Base-by-base conservation (phyloP, 1,139 yeast species). In the Pichia sp. region DNA sequence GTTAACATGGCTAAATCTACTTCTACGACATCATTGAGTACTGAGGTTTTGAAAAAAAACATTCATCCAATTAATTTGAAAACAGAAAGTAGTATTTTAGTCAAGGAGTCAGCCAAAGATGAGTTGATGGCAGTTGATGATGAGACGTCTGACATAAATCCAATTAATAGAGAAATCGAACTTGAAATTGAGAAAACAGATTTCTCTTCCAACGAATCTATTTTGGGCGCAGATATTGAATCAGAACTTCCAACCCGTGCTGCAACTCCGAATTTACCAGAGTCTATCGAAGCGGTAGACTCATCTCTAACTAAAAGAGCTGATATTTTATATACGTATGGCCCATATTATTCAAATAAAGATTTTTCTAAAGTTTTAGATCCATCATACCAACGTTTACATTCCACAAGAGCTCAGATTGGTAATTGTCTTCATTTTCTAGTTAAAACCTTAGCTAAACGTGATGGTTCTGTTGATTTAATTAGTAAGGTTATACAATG, bases 381-480 rank as follows among this genome's bases (percentile, higher is more conserved):
- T 55, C 75, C 75, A 6, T 62, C 72, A 26, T 87, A 87, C 57
- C 58, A 71, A 39, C 72, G 73, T 46, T 66, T 90, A 11, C 96
- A 87, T 56, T 69, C 73, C 24, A 65, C 78, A 11, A 74, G 95
- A 47, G 69, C 74, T 30, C 62, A 69, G 40, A 72, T 89, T 38
- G 97, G 96, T 0, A 70, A 71, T 47, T 69, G 79, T 46, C 71
- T 92, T 45, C 95, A 87, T 57, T 68, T 71, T 6, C 66, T 86
- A 22, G 74, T 73, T 53, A 59, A 66, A 33, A 77, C 74, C 53
- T 62, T 89, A 51, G 58, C 64, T 4, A 62, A 68, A 4, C 75
- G 75, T 46, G 80, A 76, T 45, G 89, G 85, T 51, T 84, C 87
- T 51, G 76, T 87, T n/a, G 77, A 78, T 20, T 64, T 86, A 22